Percentiles rank a stretch among this genome's conserved stretches.
These are phyloP conservation scores for Coffea eugenioides DNA, from an alignment of 257 asterid species.

Conservation along the genomic window DNA sequence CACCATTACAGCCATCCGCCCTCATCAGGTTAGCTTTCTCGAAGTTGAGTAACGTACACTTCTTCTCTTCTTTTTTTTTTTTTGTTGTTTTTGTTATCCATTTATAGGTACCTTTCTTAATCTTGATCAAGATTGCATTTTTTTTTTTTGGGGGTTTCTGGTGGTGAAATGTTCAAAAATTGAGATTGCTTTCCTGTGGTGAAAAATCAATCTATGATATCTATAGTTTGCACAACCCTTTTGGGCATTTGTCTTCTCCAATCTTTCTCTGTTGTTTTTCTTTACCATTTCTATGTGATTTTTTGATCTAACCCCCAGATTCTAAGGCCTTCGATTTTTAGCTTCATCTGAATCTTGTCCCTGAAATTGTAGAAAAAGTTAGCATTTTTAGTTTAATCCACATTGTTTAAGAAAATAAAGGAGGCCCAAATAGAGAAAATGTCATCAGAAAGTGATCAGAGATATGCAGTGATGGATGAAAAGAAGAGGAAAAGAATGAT, in stretches of 20 bases:
- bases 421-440: slow-evolving; percentile 16
- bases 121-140: background rate
- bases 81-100: background rate
- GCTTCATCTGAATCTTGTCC: background rate
- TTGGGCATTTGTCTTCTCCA: slow-evolving; percentile 40
- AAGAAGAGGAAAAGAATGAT: slow-evolving; percentile 54
- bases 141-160: background rate
- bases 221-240: slow-evolving; percentile 24
- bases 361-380: slow-evolving; percentile 2
- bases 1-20: background rate
- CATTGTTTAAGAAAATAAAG: background rate
- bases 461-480: slow-evolving; percentile 39
- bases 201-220: slow-evolving; percentile 27
- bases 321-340: background rate
- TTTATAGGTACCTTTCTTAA: background rate
- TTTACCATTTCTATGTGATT: slow-evolving; percentile 64
- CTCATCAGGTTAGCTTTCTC: background rate
- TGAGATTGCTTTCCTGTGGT: slow-evolving; percentile 18
- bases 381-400: background rate
- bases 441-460: slow-evolving; percentile 38
- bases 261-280: slow-evolving; percentile 74
- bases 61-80: background rate
- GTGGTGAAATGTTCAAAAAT: background rate
- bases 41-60: slow-evolving; percentile 30
- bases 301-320: slow-evolving; percentile 27